Conservation (phyloP, 768 basidiomycete genomes). For the Collybia mongolica region DNA sequence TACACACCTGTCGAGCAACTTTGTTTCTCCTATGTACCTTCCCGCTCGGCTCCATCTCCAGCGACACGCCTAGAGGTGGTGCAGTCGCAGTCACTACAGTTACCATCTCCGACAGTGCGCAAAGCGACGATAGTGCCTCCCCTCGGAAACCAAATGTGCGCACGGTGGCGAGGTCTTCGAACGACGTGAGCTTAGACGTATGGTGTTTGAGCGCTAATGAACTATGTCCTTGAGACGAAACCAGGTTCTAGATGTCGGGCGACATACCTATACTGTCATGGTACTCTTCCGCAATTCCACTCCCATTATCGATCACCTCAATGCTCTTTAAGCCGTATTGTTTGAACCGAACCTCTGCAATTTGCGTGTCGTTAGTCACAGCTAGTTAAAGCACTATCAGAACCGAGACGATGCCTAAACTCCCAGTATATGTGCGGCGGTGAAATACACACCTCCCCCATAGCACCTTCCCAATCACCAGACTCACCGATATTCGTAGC, state of each 20-base stretch:
- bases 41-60: conserved; percentile 74
- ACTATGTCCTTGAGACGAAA: too few relatives aligned
- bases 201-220: conserved; percentile 85
- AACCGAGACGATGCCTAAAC: too few relatives aligned
- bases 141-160: conserved; percentile 93
- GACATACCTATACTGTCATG: conserved; percentile 74
- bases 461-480: too few relatives aligned
- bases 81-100: conserved; percentile 73
- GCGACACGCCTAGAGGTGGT: conserved; percentile 74
- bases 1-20: conserved; percentile 73
- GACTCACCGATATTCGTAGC: conserved; percentile 80
- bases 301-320: conserved; percentile 92
- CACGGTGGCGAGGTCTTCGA: conserved; percentile 69
- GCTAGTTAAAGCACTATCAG: background rate
- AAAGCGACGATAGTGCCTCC: conserved; percentile 93
- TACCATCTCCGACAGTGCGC: conserved; percentile 74
- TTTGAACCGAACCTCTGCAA: conserved; percentile 83
- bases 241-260: background rate
- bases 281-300: conserved; percentile 77
- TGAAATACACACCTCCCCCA: too few relatives aligned
- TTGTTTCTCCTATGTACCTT: conserved; percentile 54
- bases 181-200: conserved; percentile 86
- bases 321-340: conserved; percentile 80
- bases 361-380: background rate
- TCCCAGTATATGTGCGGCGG: too few relatives aligned